Evolutionary conservation across 2,329 filamentous ascomycete species (phyloP), one percentile per base, ranked within the genome.

Genomic region (Colletotrichum scovillei): DNA sequence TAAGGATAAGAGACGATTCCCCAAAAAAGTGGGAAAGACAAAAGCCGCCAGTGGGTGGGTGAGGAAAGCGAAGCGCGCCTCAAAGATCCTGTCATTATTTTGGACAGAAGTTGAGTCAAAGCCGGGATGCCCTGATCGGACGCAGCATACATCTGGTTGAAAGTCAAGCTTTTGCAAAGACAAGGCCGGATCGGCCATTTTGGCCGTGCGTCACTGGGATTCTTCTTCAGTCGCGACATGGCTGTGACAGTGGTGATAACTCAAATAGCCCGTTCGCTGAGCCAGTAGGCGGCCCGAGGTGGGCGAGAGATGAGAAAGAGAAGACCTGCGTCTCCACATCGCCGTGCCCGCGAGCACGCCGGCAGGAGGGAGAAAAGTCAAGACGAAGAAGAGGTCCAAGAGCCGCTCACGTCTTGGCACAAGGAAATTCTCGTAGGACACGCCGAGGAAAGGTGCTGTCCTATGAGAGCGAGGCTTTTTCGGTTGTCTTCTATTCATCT

Each of bases 201-300:
- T 66, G 67, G 24, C 38, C 56, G 62, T 73, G 71, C 67, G 49
- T 49, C 42, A 42, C 49, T 38, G 32, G 49, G 56, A 46, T 53
- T 52, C n/a, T 14, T 42, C 49, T 14, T 38, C 62, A 58, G 67
- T 26, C 71, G 71, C 71, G 71, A 73, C 71, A 73, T 62, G 71
- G 46, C 71, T 73, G 67, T 66, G 67, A 73, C 71, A 73, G 55
- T 66, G 60, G 60, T 65, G 9, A 65, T 22, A 73, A 73, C 71
- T 73, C 71, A 73, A 66, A 62, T 16, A 30, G 24, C 16, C 28
- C 32, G 35, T 35, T 57, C 42, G n/a, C 49, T 57, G 32, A 56
- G 49, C 46, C 49, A 42, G 38, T 32, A 38, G 22, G 35, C 26
- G 49, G 30, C 14, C 67, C 30, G 24, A 32, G 59, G 24, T 28